Conservation (phyloP, 176 grass and related monocot genomes). For the Oryza coarctata region DNA sequence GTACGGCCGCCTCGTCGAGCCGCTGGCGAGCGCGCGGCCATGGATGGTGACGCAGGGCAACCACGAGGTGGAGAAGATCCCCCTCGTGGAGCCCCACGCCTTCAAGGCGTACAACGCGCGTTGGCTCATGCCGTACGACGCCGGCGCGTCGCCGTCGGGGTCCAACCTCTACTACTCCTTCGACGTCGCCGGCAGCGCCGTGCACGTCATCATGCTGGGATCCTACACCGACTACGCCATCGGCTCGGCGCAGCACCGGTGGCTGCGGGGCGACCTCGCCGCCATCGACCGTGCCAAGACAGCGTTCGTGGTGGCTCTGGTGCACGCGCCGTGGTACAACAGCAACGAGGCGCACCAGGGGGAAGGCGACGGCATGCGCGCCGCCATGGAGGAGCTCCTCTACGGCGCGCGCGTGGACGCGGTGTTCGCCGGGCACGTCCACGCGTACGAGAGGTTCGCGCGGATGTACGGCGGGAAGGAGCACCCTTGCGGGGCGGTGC, state of each 20-base stretch:
- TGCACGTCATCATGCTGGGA: slow-evolving; percentile 65
- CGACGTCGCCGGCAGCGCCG: slow-evolving; percentile 28
- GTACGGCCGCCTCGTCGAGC: slow-evolving; percentile 64
- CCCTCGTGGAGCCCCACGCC: not conserved
- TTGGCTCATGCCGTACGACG: slow-evolving; percentile 60
- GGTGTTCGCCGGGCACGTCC: slow-evolving; percentile 53
- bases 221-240: slow-evolving; percentile 54
- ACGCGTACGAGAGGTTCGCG: slow-evolving; percentile 70
- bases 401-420: slow-evolving; percentile 48
- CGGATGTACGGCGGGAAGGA: not conserved
- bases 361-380: slow-evolving; percentile 52
- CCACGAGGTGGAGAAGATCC: slow-evolving; percentile 59
- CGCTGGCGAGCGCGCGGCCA: slow-evolving; percentile 63
- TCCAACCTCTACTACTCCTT: slow-evolving; percentile 76
- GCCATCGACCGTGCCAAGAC: slow-evolving; percentile 42
- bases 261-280: slow-evolving; percentile 57
- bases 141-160: slow-evolving; percentile 34
- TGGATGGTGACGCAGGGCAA: slow-evolving; percentile 85
- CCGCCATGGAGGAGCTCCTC: slow-evolving; percentile 55
- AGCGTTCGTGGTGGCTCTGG: slow-evolving; percentile 59
- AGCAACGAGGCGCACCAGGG: slow-evolving; percentile 55
- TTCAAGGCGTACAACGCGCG: slow-evolving; percentile 63
- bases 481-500: slow-evolving; percentile 50
- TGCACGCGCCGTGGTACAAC: slow-evolving; percentile 82
- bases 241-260: slow-evolving; percentile 52